Evolutionary conservation across 371 early-diverging fungal genomes (phyloP), one percentile per base, ranked within the genome.

Genomic region (Dichotomocladium elegans): DNA sequence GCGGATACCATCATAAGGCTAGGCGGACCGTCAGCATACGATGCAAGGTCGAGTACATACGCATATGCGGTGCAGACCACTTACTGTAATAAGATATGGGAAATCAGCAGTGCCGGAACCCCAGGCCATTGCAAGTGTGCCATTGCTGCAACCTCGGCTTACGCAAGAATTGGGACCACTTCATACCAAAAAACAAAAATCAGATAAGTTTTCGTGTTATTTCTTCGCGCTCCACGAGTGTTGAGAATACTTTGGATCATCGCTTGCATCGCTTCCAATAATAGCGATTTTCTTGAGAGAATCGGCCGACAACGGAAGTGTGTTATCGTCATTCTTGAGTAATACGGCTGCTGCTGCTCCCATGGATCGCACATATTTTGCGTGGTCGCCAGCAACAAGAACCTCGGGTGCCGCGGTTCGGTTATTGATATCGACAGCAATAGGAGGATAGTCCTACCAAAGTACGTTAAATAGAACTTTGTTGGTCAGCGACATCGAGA

Each of bases 51-150:
- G n/a, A n/a, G n/a, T n/a, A n/a, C n/a, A n/a, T n/a, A n/a, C n/a
- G n/a, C n/a, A n/a, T n/a, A n/a, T n/a, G n/a, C n/a, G n/a, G n/a
- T n/a, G 14, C 14, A 34, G 8, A 24, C 4, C 12, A 55, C 68
- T 54, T 62, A 71, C 71, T 10, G 74, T 69, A 44, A 83, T 63
- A n/a, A 84, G 35, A 54, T 83, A 85, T 14, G 83, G 79, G 63
- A 74, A 83, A 15, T 60, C 46, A 21, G 75, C 58, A 14, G 82
- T 70, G 35, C 87, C 87, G 26, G 80, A 80, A 0, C 87, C 87
- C 80, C 85, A 82, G 17, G 84, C 85, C 57, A 71, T 67, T 35
- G 84, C 78, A 11, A 86, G 56, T 2, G 77, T 80, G 10, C 83
- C 87, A 30, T 33, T 45, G 27, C 45, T 55, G 47, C 68, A 70